phyloP scores from a whole-genome alignment of 176 grass and related monocot species.

The Triticum aestivum region DNA sequence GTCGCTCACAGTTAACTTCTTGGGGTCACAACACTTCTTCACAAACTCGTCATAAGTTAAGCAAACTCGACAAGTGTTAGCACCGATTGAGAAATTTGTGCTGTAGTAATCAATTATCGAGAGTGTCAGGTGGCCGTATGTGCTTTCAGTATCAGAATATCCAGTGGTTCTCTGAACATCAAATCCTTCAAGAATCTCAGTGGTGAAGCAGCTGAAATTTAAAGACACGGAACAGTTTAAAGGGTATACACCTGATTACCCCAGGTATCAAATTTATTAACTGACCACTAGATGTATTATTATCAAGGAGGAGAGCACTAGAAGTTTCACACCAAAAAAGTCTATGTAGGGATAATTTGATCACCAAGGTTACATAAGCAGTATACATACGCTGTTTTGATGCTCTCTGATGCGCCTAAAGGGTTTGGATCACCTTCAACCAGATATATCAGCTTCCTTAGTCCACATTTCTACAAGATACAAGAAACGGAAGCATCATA shows the following conservation, averaged over 20 bases:
- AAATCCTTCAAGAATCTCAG: conserved; percentile 87
- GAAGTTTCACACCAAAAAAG: neutral
- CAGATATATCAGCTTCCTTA: conserved; percentile 88
- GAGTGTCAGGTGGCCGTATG: conserved; percentile 62
- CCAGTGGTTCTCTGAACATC: conserved; percentile 85
- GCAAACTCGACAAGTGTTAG: conserved; percentile 40
- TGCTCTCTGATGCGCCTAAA: conserved; percentile 53
- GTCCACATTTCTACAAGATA: conserved; percentile 67
- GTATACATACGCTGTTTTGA: conserved; percentile 79
- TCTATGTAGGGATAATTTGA: conserved; percentile 12
- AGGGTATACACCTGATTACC: neutral
- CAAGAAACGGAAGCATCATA: conserved; percentile 13
- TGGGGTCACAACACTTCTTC: conserved; percentile 59
- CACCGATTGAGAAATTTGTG: conserved; percentile 41
- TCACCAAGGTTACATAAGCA: conserved; percentile 7
- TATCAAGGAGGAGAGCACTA: neutral
- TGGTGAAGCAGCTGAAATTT: conserved; percentile 86
- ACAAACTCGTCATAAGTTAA: conserved; percentile 66
- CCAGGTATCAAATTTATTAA: neutral
- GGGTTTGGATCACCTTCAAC: conserved; percentile 85
- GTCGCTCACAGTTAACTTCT: conserved; percentile 69
- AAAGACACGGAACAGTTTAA: conserved; percentile 29
- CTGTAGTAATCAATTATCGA: conserved; percentile 72
- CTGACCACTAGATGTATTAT: neutral
- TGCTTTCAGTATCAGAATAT: conserved; percentile 68